phyloP scores from a whole-genome alignment of 805 yeast species.

The Hemisphaericaspora nanyangensis region DNA sequence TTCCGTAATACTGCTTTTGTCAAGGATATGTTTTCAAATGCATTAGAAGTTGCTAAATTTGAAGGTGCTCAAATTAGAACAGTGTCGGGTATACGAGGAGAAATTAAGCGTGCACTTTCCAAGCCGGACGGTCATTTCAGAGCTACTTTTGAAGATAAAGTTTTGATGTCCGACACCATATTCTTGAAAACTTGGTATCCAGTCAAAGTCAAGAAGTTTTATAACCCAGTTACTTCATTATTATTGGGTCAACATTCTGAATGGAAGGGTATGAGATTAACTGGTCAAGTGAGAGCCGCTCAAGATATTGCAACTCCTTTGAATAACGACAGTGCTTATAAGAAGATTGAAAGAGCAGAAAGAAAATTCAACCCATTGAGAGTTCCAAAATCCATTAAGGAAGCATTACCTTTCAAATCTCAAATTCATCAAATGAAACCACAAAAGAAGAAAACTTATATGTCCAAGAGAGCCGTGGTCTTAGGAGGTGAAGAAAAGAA shows the following conservation, averaged over 20 bases:
- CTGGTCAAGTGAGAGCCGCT: slow-evolving; percentile 89
- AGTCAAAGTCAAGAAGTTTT: slow-evolving; percentile 81
- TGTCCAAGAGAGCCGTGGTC: slow-evolving; percentile 89
- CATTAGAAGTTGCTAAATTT: slow-evolving; percentile 93
- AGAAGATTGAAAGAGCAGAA: slow-evolving; percentile 77
- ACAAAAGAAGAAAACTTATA: slow-evolving; percentile 74
- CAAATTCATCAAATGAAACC: slow-evolving; percentile 89
- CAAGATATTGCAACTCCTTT: slow-evolving; percentile 60
- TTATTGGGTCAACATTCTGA: slow-evolving; percentile 70
- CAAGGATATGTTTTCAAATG: slow-evolving; percentile 90
- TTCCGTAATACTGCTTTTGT: slow-evolving; percentile 96
- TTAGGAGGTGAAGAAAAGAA: slow-evolving; percentile 90
- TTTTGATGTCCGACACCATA: slow-evolving; percentile 83
- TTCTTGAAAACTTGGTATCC: slow-evolving; percentile 97
- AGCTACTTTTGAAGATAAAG: slow-evolving; percentile 95
- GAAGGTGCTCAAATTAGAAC: slow-evolving; percentile 98
- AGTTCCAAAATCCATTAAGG: slow-evolving; percentile 77
- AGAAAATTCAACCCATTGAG: slow-evolving; percentile 83
- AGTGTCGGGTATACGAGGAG: slow-evolving; percentile 96
- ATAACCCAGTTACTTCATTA: slow-evolving; percentile 93
- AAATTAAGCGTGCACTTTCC: slow-evolving; percentile 89
- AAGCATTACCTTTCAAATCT: slow-evolving; percentile 84
- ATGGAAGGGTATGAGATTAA: slow-evolving; percentile 96
- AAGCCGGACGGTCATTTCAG: slow-evolving; percentile 94
- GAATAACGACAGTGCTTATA: slow-evolving; percentile 47